phyloP scores from a whole-genome alignment of 2,329 filamentous ascomycete genomes.

The Cercospora sp. region DNA sequence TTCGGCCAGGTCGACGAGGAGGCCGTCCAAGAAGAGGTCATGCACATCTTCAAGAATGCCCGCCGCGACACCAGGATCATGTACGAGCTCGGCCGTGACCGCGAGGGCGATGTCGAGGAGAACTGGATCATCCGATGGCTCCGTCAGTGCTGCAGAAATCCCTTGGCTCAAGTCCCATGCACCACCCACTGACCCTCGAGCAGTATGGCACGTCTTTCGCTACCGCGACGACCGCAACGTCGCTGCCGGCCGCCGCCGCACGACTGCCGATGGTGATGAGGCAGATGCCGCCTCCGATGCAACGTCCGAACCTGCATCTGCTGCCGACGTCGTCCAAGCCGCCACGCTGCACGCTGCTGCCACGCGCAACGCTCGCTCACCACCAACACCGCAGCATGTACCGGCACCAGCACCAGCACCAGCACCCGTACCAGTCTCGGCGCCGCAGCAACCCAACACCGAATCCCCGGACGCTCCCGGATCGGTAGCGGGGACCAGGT shows the following conservation, averaged over 20 bases:
- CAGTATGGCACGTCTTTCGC: slow-evolving; percentile 23
- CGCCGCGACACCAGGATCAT: slow-evolving; percentile 41
- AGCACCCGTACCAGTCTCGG: not conserved
- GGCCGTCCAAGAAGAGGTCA: slow-evolving; percentile 45
- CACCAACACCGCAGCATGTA: not conserved
- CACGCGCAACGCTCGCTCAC: not conserved
- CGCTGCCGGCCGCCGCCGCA: slow-evolving; percentile 8
- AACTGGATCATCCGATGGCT: slow-evolving; percentile 54
- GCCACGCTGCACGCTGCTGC: slow-evolving; percentile 6
- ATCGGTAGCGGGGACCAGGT: not conserved
- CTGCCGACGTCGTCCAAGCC: slow-evolving; percentile 2
- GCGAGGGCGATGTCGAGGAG: slow-evolving; percentile 40
- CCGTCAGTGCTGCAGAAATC: slow-evolving; percentile 27
- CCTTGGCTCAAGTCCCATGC: not conserved
- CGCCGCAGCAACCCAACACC: not conserved
- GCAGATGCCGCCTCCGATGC: slow-evolving; percentile 12
- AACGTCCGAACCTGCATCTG: slow-evolving; percentile 1
- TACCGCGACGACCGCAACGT: slow-evolving; percentile 22
- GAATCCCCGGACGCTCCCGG: not conserved
- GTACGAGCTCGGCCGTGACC: slow-evolving; percentile 45
- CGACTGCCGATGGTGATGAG: slow-evolving; percentile 12
- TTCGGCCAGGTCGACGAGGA: slow-evolving; percentile 50
- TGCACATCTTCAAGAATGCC: slow-evolving; percentile 42
- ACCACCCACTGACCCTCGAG: not conserved
- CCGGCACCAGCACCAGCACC: not conserved